Conservation (phyloP, 2,329 filamentous ascomycete genomes). For the Didymosphaeria variabile region DNA sequence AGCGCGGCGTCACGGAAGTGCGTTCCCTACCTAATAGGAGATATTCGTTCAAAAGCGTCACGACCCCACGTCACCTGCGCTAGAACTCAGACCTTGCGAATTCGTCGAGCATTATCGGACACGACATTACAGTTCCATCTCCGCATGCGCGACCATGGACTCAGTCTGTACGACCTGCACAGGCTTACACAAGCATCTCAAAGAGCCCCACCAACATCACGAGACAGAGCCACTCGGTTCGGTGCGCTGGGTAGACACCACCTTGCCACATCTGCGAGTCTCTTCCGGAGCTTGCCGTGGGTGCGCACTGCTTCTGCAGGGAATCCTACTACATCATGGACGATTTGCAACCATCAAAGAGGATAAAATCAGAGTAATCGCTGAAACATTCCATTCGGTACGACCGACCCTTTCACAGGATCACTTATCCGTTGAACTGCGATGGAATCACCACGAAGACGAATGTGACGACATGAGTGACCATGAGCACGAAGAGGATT, state of each 20-base stretch:
- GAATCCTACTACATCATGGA: constrained; percentile 44
- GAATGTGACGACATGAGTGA: constrained; percentile 29
- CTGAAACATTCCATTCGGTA: constrained; percentile 36
- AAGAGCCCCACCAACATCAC: constrained; percentile 25
- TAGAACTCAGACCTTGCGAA: not conserved
- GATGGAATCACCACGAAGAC: constrained; percentile 38
- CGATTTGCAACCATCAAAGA: constrained; percentile 38
- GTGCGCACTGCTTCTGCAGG: constrained; percentile 45
- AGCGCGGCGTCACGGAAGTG: constrained; percentile 1
- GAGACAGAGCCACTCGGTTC: constrained; percentile 23
- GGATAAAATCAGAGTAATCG: constrained; percentile 34
- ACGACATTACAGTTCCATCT: not conserved
- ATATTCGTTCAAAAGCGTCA: constrained; percentile 4
- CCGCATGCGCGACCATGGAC: constrained; percentile 29
- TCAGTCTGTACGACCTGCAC: constrained; percentile 45
- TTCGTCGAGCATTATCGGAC: not conserved
- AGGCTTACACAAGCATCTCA: constrained; percentile 44
- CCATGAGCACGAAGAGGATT: constrained; percentile 31
- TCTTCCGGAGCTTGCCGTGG: constrained; percentile 43
- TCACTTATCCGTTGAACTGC: constrained; percentile 46
- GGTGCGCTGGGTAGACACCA: constrained; percentile 39
- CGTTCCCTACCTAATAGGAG: not conserved
- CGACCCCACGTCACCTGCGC: not conserved
- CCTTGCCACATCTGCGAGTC: constrained; percentile 37
- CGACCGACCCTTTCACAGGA: constrained; percentile 32